Percentiles rank a stretch among this genome's conserved stretches.
Conservation (phyloP, 768 basidiomycete species). For the Lentinula guzmanii region DNA sequence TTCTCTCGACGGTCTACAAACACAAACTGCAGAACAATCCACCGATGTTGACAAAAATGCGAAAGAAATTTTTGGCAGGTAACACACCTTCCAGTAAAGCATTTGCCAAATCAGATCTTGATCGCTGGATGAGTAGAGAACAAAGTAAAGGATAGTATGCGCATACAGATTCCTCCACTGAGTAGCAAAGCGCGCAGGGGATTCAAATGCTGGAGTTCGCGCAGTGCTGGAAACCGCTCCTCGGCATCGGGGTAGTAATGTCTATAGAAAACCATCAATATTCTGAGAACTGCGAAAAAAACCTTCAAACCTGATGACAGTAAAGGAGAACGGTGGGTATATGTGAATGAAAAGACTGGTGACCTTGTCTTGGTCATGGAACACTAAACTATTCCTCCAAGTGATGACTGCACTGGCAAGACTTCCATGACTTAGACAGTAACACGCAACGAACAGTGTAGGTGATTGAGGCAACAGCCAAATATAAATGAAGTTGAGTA, state of each 20-base stretch:
- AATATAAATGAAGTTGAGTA: conserved; percentile 87
- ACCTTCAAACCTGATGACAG: conserved; percentile 73
- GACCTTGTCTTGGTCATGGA: conserved; percentile 96
- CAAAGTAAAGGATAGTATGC: background rate
- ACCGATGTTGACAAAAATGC: background rate
- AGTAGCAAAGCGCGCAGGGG: conserved; percentile 73
- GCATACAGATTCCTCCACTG: conserved; percentile 79
- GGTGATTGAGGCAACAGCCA: conserved; percentile 82
- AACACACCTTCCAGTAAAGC: conserved; percentile 81
- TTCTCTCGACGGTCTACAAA: conserved; percentile 83
- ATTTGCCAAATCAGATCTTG: conserved; percentile 90
- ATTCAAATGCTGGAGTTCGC: conserved; percentile 57
- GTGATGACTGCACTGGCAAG: conserved; percentile 94
- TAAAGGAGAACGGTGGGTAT: conserved; percentile 87
- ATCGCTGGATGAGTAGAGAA: background rate
- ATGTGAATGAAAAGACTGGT: conserved; percentile 94
- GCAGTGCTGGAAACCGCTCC: conserved; percentile 80
- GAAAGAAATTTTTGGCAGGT: background rate
- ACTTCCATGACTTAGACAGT: conserved; percentile 86
- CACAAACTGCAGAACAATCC: conserved; percentile 51
- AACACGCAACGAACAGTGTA: conserved; percentile 84
- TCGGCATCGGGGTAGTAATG: conserved; percentile 85
- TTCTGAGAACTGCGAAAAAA: background rate
- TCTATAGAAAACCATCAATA: conserved; percentile 31
- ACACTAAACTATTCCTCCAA: conserved; percentile 97